phyloP scores from a whole-genome alignment of 352 stramenopile genomes.

The Phytopythium cucurbitacearum region DNA sequence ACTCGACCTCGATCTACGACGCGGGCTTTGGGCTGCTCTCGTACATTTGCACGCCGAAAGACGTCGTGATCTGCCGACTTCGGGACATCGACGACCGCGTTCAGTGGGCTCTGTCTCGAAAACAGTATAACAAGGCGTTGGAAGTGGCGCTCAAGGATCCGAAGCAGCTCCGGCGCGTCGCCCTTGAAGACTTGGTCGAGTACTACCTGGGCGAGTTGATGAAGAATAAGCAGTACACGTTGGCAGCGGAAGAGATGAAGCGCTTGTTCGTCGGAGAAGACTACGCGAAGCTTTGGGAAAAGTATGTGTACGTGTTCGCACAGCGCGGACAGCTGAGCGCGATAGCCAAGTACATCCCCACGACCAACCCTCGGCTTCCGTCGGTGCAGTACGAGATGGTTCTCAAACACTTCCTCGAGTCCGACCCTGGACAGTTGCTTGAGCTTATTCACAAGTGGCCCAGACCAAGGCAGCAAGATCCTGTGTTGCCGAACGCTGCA shows the following conservation, averaged over 20 bases:
- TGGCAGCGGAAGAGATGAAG: conserved; percentile 68
- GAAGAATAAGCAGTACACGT: conserved; percentile 67
- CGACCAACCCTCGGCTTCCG: conserved; percentile 56
- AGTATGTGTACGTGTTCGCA: conserved; percentile 86
- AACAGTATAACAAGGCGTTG: conserved; percentile 58
- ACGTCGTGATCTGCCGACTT: conserved; percentile 80
- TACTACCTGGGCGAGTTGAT: conserved; percentile 72
- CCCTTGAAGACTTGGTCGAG: conserved; percentile 67
- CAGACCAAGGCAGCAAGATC: conserved; percentile 53
- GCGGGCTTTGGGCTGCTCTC: conserved; percentile 55
- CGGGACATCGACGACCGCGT: conserved; percentile 79
- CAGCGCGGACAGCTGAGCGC: conserved; percentile 68
- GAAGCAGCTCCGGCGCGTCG: conserved; percentile 42
- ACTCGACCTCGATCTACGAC: conserved; percentile 57
- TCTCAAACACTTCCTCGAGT: conserved; percentile 80
- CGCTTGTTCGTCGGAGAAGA: conserved; percentile 66
- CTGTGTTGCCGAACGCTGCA: conserved; percentile 10
- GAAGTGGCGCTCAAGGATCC: conserved; percentile 61
- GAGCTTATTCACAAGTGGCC: conserved; percentile 83
- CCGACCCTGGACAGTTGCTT: conserved; percentile 65
- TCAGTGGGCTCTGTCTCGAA: conserved; percentile 54
- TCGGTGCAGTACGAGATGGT: conserved; percentile 83
- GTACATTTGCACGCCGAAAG: conserved; percentile 82
- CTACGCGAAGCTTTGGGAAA: conserved; percentile 71
- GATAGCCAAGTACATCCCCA: conserved; percentile 74